Conservation (phyloP, 371 early-diverging fungal species). For the Apophysomyces sp. region DNA sequence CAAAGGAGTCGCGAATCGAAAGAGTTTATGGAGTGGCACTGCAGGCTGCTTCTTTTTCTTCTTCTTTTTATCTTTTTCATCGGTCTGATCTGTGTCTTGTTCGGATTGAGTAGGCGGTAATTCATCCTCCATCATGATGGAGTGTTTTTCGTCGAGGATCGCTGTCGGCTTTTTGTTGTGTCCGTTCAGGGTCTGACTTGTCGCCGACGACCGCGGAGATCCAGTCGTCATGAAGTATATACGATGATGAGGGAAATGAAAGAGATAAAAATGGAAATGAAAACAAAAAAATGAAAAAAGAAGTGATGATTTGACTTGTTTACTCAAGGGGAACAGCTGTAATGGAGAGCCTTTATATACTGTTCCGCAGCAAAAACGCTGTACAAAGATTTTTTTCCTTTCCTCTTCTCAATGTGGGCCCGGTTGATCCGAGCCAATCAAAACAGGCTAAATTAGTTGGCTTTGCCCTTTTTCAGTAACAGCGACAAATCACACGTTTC, state of each 20-base stretch:
- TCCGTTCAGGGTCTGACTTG: slow-evolving; percentile 17
- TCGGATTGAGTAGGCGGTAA: background rate
- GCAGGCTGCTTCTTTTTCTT: slow-evolving; percentile 32
- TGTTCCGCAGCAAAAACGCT: background rate
- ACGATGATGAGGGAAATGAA: background rate
- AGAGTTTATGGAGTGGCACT: slow-evolving; percentile 57
- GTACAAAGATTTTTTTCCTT: background rate
- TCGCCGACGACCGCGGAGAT: slow-evolving; percentile 20
- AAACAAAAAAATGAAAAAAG: background rate
- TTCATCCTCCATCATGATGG: background rate
- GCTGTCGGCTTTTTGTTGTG: background rate
- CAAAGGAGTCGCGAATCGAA: slow-evolving; percentile 61
- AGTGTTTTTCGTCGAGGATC: background rate
- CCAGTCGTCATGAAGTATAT: background rate
- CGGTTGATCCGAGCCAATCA: background rate
- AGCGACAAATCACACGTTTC: background rate
- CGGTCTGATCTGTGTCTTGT: background rate
- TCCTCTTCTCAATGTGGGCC: background rate
- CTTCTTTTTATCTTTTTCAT: slow-evolving; percentile 34
- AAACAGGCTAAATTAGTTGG: background rate
- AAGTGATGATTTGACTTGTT: too few relatives aligned
- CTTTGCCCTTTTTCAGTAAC: background rate
- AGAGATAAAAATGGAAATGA: background rate
- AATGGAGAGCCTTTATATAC: background rate
- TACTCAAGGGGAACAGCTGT: too few relatives aligned